Base-by-base conservation (phyloP, 225 moss, liverwort and hornwort genomes). In the Neckera pumila region DNA sequence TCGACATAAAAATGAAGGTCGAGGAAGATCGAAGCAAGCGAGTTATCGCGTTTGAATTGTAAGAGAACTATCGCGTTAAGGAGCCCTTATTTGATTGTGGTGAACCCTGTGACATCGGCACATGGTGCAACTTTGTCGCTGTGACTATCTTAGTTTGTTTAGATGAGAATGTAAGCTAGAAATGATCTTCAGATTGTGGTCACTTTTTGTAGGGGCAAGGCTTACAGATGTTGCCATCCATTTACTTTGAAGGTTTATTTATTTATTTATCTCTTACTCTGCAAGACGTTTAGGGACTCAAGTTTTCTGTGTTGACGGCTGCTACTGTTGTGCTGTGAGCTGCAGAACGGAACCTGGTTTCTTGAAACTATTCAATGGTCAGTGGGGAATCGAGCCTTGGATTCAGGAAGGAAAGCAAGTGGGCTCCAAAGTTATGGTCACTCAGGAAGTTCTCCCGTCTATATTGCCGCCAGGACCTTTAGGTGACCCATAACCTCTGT, bases 291-390 rank as follows among this genome's bases (percentile, higher is more conserved):
- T 62, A 51, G 42, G 43, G 65, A 76, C 73, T 45, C 19, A 67
- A 64, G 51, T 62, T 77, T 61, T 74, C 40, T 85, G 38, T 82
- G 58, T 62, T 87, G 87, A 64, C 76, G 31, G 34, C 76, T 72
- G 85, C 49, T 28, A 31, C 45, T 89, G 38, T 78, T 56, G 45
- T 80, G 74, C 62, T 79, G 73, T 75, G 85, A 57, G 56, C 40
- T 90, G 88, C 92, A 97, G 97, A 83, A 95, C 76, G 42, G 91
- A 95, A 82, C 96, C 96, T 86, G 97, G 97, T 75, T 97, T 96
- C 49, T 85, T 97, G 87, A 96, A 95, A 86, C 84, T 95, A 45
- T 97, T 97, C 84, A 95, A 90, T 85, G 97, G 97, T 57, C 92
- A 95, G 36, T 97, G 96, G 96, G 95, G 85, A 57, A 94, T 97